phyloP scores from a whole-genome alignment of 345 rosid genomes.

The Lepidium sativum region DNA sequence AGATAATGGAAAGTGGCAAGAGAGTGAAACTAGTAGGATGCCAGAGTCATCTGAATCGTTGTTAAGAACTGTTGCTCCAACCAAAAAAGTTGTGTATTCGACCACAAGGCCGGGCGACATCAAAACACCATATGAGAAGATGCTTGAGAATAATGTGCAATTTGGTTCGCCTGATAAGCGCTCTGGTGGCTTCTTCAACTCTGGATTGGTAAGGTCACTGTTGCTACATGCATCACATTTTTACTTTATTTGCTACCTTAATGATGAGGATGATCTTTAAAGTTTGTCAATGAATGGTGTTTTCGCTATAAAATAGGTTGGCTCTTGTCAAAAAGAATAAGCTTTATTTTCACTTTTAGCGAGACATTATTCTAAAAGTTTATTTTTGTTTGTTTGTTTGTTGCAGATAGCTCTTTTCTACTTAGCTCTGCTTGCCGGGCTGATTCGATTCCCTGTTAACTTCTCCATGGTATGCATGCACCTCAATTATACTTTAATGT shows the following conservation, averaged over 20 bases:
- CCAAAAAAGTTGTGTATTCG: constrained; percentile 61
- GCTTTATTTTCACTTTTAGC: not conserved
- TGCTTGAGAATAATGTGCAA: constrained; percentile 85
- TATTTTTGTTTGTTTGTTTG: constrained; percentile 2
- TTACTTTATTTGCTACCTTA: not conserved
- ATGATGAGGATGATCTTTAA: not conserved
- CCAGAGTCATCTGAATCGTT: constrained; percentile 56
- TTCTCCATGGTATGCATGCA: constrained; percentile 74
- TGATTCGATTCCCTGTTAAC: constrained; percentile 71
- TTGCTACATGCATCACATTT: not conserved
- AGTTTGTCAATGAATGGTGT: no score
- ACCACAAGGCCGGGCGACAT: constrained; percentile 81
- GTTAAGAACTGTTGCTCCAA: constrained; percentile 54
- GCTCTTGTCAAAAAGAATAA: not conserved
- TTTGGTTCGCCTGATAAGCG: constrained; percentile 92
- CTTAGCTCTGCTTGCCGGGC: constrained; percentile 73
- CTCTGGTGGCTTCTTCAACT: constrained; percentile 75
- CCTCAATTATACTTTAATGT: not conserved
- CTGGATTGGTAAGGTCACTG: constrained; percentile 55
- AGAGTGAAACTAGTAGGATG: constrained; percentile 36
- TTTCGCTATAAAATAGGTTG: not conserved
- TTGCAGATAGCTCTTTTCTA: constrained; percentile 78
- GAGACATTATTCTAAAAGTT: not conserved
- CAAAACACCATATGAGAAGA: constrained; percentile 86
- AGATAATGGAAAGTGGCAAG: constrained; percentile 35